These are phyloP conservation scores for Tinospora cordifolia DNA, from an alignment of 164 flowering plant genomes.

Conservation along the genomic window DNA sequence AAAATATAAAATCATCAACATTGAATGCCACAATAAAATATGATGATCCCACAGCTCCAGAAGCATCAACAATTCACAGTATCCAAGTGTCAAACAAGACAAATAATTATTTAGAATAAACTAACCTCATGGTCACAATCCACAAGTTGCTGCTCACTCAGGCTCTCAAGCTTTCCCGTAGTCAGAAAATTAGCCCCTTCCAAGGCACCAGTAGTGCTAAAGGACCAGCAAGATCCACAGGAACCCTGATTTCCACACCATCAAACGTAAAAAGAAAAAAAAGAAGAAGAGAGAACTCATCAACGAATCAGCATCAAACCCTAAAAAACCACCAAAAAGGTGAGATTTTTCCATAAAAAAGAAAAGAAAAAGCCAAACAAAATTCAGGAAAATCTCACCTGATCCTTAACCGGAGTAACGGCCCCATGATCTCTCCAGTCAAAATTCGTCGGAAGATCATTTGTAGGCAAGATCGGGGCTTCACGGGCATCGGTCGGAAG, in stretches of 20 bases:
- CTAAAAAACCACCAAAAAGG: not conserved
- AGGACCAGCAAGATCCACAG: conserved; percentile 97
- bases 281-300: no score
- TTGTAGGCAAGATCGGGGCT: conserved; percentile 85
- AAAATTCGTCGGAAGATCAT: conserved; percentile 61
- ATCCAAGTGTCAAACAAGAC: not conserved
- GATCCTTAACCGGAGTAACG: conserved; percentile 77
- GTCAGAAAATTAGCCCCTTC: conserved; percentile 82
- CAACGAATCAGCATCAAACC: not conserved
- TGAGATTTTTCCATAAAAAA: no score
- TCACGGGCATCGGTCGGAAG: conserved; percentile 51
- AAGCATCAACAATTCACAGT: not conserved
- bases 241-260: conserved; percentile 42
- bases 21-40: no score
- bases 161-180: conserved; percentile 73
- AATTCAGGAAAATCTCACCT: conserved; percentile 34
- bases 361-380: no score
- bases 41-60: not conserved
- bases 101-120: not conserved
- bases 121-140: conserved; percentile 89
- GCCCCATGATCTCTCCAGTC: conserved; percentile 97
- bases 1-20: not conserved
- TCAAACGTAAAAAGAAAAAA: no score
- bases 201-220: conserved; percentile 83
- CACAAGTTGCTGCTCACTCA: conserved; percentile 93